phyloP scores from a whole-genome alignment of 176 grass and related monocot species.

The Paspalum vaginatum region DNA sequence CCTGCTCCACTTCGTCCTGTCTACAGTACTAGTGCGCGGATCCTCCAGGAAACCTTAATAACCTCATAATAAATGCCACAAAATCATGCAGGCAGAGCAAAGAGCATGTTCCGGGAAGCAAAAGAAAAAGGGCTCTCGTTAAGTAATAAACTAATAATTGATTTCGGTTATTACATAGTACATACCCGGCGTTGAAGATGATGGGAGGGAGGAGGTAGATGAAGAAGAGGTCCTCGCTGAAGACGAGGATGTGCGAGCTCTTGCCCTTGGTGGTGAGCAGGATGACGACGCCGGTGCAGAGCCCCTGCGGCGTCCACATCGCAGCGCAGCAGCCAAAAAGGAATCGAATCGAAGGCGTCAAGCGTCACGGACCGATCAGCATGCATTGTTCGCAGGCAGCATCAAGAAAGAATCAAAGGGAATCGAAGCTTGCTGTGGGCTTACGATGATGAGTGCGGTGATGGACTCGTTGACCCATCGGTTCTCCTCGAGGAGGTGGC shows the following conservation, averaged over 20 bases:
- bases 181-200: constrained; percentile 89
- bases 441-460: constrained; percentile 86
- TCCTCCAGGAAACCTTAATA: constrained; percentile 8
- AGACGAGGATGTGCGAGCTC: constrained; percentile 93
- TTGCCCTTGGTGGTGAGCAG: constrained; percentile 82
- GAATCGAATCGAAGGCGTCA: no score
- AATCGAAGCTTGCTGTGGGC: not conserved
- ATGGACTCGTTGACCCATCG: constrained; percentile 96
- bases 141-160: no score
- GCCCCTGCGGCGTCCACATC: constrained; percentile 52
- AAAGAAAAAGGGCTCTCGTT: not conserved
- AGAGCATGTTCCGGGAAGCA: constrained; percentile 3
- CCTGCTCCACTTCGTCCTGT: constrained; percentile 9
- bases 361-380: no score
- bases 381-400: not conserved
- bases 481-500: constrained; percentile 95
- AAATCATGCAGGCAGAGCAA: not conserved
- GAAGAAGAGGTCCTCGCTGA: constrained; percentile 99
- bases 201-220: constrained; percentile 98
- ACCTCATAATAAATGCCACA: not conserved
- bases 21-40: not conserved
- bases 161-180: no score
- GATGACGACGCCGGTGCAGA: constrained; percentile 89
- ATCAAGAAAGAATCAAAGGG: not conserved
- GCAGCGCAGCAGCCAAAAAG: no score